phyloP scores from a whole-genome alignment of 768 basidiomycete genomes.

The Calocybe gangraenosa region DNA sequence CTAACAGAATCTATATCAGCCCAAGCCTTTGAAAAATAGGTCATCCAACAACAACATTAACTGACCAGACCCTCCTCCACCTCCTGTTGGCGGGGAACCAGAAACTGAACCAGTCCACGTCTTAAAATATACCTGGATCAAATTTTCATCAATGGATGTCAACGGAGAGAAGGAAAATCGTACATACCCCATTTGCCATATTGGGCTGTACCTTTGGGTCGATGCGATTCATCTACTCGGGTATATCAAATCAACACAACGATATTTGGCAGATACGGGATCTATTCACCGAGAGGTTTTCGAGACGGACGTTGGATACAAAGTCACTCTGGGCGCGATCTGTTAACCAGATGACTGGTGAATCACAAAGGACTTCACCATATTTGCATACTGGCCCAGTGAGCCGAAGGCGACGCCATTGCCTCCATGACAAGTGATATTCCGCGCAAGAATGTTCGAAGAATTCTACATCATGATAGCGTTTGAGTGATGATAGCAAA shows the following conservation, averaged over 20 bases:
- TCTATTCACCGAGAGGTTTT: conserved; percentile 37
- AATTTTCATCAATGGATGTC: neutral
- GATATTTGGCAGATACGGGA: neutral
- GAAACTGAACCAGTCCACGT: conserved; percentile 49
- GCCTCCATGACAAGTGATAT: conserved; percentile 53
- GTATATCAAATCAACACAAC: neutral
- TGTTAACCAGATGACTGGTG: too few species aligned
- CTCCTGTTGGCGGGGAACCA: conserved; percentile 51
- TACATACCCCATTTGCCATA: conserved; percentile 48
- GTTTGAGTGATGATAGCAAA: neutral
- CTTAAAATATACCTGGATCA: conserved; percentile 48
- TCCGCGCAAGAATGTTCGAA: conserved; percentile 43
- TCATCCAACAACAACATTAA: too few species aligned
- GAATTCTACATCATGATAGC: conserved; percentile 36
- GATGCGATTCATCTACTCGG: conserved; percentile 40
- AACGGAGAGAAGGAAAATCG: neutral
- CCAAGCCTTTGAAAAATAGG: neutral
- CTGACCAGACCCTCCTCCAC: conserved; percentile 49
- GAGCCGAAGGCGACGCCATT: conserved; percentile 61
- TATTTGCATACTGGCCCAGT: conserved; percentile 50
- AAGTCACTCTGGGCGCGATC: conserved; percentile 39
- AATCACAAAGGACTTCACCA: conserved; percentile 28
- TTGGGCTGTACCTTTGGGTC: conserved; percentile 48
- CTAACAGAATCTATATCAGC: conserved; percentile 22
- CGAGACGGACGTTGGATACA: conserved; percentile 46